Evolutionary conservation across 306 rosid genomes (phyloP).

Genomic region (Cicer bijugum): DNA sequence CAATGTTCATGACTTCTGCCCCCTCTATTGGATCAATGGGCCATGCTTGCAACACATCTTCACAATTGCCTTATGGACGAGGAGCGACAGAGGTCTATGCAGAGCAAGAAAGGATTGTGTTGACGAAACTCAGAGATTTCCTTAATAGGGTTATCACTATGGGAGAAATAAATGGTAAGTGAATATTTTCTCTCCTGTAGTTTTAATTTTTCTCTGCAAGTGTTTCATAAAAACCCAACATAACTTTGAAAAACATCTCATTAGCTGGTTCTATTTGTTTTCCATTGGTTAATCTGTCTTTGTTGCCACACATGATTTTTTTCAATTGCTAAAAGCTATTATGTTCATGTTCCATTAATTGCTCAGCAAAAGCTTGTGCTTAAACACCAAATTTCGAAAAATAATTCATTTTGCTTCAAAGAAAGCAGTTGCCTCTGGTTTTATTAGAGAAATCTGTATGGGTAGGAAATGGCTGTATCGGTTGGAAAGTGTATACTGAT

Average conservation of each 20-base stretch:
- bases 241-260: conserved; percentile 25
- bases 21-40: conserved; percentile 65
- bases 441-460: conserved; percentile 11
- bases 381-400: conserved; percentile 17
- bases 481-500: conserved; percentile 17
- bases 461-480: conserved; percentile 27
- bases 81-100: conserved; percentile 80
- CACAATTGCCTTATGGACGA: conserved; percentile 67
- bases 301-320: neutral
- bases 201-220: conserved; percentile 27
- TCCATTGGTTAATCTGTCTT: conserved; percentile 15
- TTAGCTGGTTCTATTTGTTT: conserved; percentile 29
- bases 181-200: conserved; percentile 42
- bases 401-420: neutral
- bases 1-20: conserved; percentile 85
- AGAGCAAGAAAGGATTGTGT: conserved; percentile 85
- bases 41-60: conserved; percentile 69
- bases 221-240: neutral
- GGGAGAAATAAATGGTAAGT: conserved; percentile 96
- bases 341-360: conserved; percentile 7
- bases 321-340: conserved; percentile 5
- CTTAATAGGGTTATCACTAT: conserved; percentile 87
- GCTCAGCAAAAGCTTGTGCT: neutral
- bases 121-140: conserved; percentile 84
- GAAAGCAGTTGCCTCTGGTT: neutral